Conservation (phyloP, 805 yeast genomes). For the Pichia pseudocactophila region DNA sequence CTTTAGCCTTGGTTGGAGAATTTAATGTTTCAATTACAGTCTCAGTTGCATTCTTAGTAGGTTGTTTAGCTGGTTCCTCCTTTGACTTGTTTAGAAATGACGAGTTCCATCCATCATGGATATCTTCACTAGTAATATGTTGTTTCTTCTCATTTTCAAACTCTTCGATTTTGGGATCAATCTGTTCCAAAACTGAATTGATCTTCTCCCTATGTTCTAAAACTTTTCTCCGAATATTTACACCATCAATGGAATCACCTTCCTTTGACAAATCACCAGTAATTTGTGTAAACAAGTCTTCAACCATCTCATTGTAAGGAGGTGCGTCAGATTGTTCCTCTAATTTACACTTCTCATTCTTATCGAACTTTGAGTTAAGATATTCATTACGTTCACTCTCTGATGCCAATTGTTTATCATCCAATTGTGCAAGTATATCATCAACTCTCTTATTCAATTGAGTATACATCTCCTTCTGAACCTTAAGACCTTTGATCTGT, state of each 20-base stretch:
- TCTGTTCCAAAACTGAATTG: constrained; percentile 53
- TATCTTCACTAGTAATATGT: constrained; percentile 83
- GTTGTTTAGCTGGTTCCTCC: background rate
- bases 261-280: constrained; percentile 47
- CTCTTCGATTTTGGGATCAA: constrained; percentile 55
- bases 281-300: constrained; percentile 75
- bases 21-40: constrained; percentile 4
- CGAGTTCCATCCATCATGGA: constrained; percentile 85
- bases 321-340: constrained; percentile 36
- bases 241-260: constrained; percentile 35
- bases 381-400: constrained; percentile 30
- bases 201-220: constrained; percentile 63
- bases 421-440: constrained; percentile 38
- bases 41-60: background rate
- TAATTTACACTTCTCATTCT: constrained; percentile 40
- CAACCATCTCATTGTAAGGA: constrained; percentile 86
- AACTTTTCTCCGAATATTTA: constrained; percentile 33
- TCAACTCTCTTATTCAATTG: constrained; percentile 70
- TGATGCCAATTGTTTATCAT: constrained; percentile 30
- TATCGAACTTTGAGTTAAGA: constrained; percentile 47
- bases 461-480: constrained; percentile 74
- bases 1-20: constrained; percentile 14
- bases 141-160: constrained; percentile 60
- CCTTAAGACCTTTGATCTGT: constrained; percentile 65
- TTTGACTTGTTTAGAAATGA: constrained; percentile 57